Evolutionary conservation across 805 yeast species (phyloP).

Genomic region (Saccharomycopsis guyanensis): DNA sequence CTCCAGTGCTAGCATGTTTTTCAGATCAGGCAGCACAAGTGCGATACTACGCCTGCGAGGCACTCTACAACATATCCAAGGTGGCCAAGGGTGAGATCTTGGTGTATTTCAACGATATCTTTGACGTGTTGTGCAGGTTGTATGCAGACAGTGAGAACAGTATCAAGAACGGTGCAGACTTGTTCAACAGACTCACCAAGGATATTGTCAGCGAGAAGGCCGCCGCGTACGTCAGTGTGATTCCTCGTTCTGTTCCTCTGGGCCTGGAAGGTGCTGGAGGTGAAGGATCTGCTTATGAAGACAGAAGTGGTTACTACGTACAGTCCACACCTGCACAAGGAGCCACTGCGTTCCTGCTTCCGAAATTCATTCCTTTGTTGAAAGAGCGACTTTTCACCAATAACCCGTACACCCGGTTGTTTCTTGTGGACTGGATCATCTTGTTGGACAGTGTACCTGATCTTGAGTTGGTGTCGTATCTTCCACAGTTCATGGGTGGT

Average conservation of each 20-base stretch:
- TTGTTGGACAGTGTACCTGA: constrained; percentile 91
- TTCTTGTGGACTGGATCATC: constrained; percentile 88
- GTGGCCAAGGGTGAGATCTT: constrained; percentile 94
- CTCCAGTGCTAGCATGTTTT: constrained; percentile 91
- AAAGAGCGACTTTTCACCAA: constrained; percentile 87
- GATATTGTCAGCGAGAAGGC: constrained; percentile 95
- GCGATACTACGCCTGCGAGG: constrained; percentile 93
- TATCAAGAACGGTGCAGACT: constrained; percentile 92
- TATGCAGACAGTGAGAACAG: constrained; percentile 88
- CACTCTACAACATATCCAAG: constrained; percentile 90
- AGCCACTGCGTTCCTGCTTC: constrained; percentile 69
- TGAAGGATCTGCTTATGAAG: constrained; percentile 34
- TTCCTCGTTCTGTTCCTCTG: too few relatives aligned
- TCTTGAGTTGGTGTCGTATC: constrained; percentile 73
- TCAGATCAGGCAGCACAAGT: constrained; percentile 98
- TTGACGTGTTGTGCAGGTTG: constrained; percentile 83
- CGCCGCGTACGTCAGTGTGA: constrained; percentile 71
- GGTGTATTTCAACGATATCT: constrained; percentile 86
- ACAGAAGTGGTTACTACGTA: constrained; percentile 49
- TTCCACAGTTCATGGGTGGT: constrained; percentile 87
- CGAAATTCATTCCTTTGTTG: constrained; percentile 83
- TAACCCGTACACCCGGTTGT: constrained; percentile 88
- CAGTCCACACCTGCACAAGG: constrained; percentile 52
- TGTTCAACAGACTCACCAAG: constrained; percentile 80
- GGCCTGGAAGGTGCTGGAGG: constrained; percentile 33